Conservation (phyloP, 352 stramenopile genomes). For the Globisporangium polare region DNA sequence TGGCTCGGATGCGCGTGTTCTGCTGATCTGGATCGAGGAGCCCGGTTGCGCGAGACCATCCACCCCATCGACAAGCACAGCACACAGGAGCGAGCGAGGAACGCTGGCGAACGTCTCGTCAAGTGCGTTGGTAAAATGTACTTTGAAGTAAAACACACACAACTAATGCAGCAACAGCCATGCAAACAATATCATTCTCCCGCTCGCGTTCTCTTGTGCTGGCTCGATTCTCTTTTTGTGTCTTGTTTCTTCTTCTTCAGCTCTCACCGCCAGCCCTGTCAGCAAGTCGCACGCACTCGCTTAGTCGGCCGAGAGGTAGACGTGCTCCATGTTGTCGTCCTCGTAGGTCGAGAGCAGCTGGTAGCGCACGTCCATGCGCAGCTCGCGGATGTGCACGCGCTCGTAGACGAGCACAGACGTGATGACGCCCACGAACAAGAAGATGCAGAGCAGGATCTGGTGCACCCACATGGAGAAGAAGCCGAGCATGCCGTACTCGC, state of each 20-base stretch:
- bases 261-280: neutral
- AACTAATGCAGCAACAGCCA: neutral
- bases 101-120: neutral
- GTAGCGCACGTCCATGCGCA: conserved; percentile 55
- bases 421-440: conserved; percentile 70
- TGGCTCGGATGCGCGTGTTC: neutral
- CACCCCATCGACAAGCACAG: neutral
- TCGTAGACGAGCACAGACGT: conserved; percentile 76
- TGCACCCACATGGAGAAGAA: conserved; percentile 87
- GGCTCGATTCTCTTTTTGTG: neutral
- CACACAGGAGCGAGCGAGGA: neutral
- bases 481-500: conserved; percentile 77
- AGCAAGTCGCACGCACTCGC: neutral
- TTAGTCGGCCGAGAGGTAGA: conserved; percentile 71
- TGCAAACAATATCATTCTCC: neutral
- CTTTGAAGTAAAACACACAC: too few relatives aligned
- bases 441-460: conserved; percentile 74
- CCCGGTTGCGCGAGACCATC: neutral
- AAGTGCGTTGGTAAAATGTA: neutral
- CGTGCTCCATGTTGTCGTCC: conserved; percentile 77
- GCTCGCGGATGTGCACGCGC: conserved; percentile 62
- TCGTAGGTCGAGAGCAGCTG: conserved; percentile 77
- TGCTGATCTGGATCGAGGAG: neutral
- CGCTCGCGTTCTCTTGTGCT: neutral
- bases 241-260: neutral